Base-by-base conservation (phyloP, 148 eudicot genomes). In the Spergularia marina region DNA sequence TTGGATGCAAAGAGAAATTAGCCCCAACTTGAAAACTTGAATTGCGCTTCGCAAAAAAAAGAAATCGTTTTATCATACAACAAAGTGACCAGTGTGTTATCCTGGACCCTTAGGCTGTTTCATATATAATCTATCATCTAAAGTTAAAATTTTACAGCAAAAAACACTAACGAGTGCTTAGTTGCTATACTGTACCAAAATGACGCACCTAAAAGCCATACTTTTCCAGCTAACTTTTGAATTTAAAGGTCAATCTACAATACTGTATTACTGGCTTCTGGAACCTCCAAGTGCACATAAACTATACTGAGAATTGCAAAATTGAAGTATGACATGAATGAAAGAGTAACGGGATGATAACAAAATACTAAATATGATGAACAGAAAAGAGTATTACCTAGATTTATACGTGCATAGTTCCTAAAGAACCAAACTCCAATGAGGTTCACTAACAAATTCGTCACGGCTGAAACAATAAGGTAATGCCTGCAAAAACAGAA, bases 341-440 rank as follows among this genome's bases (percentile, higher is more conserved):
- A 7, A 7, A 56, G 21, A 1, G 58, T 18, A 11, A 53, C 2
- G 23, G 12, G 36, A 41, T 6, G 52, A 62, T 56, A 63, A 20
- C 53, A 70, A 51, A 17, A 70, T 51, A n/a, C 2, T 30, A 58
- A 53, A 40, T 13, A 55, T 20, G 69, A 57, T 59, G 23, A 63
- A 8, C 25, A 53, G 16, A 70, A n/a, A 58, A 21, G 52, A 58
- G 76, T 62, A 85, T 80, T 82, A 92, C 98, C 94, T 44, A 95
- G 87, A 87, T 84, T 95, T 76, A 87, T 76, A 20, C 98, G 97
- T 39, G 98, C 98, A 80, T 95, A 92, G 74, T 85, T 90, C 73
- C 97, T 85, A 81, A 95, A 95, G 89, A 95, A 95, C 98, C 98
- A 95, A 81, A 95, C 96, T 60, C 98, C 98, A 81, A 95, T 85